A percentile compares a stretch with the other conserved stretches of the same genome.
Conservation (phyloP, 2,329 filamentous ascomycete genomes). For the Lachnellula arida region DNA sequence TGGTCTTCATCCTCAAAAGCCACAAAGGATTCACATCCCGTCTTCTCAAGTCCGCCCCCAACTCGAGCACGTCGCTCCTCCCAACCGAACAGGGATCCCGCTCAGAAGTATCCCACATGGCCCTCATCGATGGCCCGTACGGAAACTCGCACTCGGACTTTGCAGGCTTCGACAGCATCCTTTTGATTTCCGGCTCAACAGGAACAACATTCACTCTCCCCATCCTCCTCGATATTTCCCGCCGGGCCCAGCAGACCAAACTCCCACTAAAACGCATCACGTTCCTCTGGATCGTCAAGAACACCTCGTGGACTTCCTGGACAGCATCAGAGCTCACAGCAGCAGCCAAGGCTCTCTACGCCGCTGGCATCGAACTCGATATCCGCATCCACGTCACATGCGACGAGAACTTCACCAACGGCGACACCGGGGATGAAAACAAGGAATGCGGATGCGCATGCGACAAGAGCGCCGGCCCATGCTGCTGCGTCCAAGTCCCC, state of each 20-base stretch:
- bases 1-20: constrained; percentile 54
- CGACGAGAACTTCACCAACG: constrained; percentile 20
- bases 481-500: constrained; percentile 12
- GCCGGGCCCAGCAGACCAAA: constrained; percentile 23
- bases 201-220: constrained; percentile 57
- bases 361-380: constrained; percentile 43
- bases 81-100: constrained; percentile 7
- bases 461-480: constrained; percentile 17
- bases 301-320: constrained; percentile 50
- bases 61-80: constrained; percentile 12
- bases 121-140: constrained; percentile 53
- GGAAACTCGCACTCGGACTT: constrained; percentile 48
- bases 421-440: background rate
- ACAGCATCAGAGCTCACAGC: constrained; percentile 27
- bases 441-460: constrained; percentile 15
- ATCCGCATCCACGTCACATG: constrained; percentile 52
- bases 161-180: constrained; percentile 54
- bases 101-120: constrained; percentile 31
- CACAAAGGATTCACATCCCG: constrained; percentile 55
- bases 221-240: constrained; percentile 38
- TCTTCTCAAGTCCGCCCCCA: constrained; percentile 42
- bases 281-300: constrained; percentile 50
- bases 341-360: constrained; percentile 37
- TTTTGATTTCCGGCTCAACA: constrained; percentile 58
- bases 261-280: constrained; percentile 46